phyloP scores from a whole-genome alignment of 1,284 basidiomycete species.

The Melampsora abietis-canadensis region DNA sequence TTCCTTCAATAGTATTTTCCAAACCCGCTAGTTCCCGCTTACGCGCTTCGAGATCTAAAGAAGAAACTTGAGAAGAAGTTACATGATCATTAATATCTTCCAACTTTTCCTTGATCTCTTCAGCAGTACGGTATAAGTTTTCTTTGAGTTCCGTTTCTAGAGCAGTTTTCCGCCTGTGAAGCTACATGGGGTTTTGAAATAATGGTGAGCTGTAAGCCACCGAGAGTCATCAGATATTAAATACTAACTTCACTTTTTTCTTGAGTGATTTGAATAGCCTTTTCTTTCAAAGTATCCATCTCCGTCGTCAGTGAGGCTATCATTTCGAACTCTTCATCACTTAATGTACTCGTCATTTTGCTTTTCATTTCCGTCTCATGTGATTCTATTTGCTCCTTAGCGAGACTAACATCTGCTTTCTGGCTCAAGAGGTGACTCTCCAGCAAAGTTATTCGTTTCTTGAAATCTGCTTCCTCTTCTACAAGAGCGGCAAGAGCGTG shows the following conservation, averaged over 20 bases:
- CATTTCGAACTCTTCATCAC: slow-evolving; percentile 66
- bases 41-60: slow-evolving; percentile 66
- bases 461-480: slow-evolving; percentile 69
- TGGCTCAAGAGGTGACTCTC: slow-evolving; percentile 70
- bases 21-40: slow-evolving; percentile 67
- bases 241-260: slow-evolving; percentile 67
- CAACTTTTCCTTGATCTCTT: slow-evolving; percentile 72
- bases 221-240: too few relatives aligned
- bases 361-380: slow-evolving; percentile 71
- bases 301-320: slow-evolving; percentile 72
- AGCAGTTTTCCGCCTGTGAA: slow-evolving; percentile 72
- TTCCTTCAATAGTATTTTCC: slow-evolving; percentile 63
- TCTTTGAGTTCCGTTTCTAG: slow-evolving; percentile 93
- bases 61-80: slow-evolving; percentile 61
- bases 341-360: slow-evolving; percentile 71
- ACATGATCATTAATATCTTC: slow-evolving; percentile 66
- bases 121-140: slow-evolving; percentile 70
- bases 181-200: slow-evolving; percentile 56
- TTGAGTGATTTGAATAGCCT: slow-evolving; percentile 67
- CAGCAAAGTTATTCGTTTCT: slow-evolving; percentile 64
- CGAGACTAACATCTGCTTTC: slow-evolving; percentile 59
- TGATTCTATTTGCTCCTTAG: slow-evolving; percentile 58
- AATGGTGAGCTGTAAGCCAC: background rate
- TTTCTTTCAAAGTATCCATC: slow-evolving; percentile 69
- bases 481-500: slow-evolving; percentile 65